Conservation (phyloP, 805 yeast species). For the Wickerhamomyces chambardii region DNA sequence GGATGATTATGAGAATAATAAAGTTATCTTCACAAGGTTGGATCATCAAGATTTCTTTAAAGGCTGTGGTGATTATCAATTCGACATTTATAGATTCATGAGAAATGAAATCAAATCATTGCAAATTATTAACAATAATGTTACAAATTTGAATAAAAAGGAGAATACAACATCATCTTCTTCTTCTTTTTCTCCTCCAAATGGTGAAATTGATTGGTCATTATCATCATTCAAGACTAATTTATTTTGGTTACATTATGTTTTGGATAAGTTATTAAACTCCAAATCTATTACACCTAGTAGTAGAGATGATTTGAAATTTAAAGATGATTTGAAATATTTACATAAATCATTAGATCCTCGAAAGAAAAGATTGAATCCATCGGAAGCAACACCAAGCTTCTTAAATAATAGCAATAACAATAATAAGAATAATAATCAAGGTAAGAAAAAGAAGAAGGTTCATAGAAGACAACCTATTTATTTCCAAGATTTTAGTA, state of each 20-base stretch:
- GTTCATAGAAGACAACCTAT: conserved; percentile 13
- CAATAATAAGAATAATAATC: conserved; percentile 1
- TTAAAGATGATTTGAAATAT: conserved; percentile 17
- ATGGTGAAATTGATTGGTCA: conserved; percentile 37
- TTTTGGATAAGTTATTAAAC: conserved; percentile 40
- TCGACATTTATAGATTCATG: conserved; percentile 53
- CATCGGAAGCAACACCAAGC: conserved; percentile 7
- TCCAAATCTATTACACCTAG: conserved; percentile 23
- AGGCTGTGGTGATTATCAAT: conserved; percentile 54
- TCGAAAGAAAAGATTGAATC: conserved; percentile 13
- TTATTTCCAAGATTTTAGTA: conserved; percentile 16
- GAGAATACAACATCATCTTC: conserved; percentile 7
- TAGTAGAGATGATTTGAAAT: conserved; percentile 12
- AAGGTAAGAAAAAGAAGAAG: too few species aligned
- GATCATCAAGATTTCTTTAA: conserved; percentile 56
- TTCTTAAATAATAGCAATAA: conserved; percentile 3
- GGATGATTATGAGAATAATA: conserved; percentile 15
- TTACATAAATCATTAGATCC: conserved; percentile 27
- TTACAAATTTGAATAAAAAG: too few species aligned
- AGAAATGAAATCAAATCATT: conserved; percentile 20
- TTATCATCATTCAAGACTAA: conserved; percentile 39
- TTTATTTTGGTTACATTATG: conserved; percentile 54
- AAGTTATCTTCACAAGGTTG: conserved; percentile 40
- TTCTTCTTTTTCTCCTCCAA: conserved; percentile 15
- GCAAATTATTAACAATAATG: neutral